These are phyloP conservation scores for Phaeosphaeriaceae sp. DNA, from an alignment of 2,329 filamentous ascomycete species.

Conservation along the genomic window DNA sequence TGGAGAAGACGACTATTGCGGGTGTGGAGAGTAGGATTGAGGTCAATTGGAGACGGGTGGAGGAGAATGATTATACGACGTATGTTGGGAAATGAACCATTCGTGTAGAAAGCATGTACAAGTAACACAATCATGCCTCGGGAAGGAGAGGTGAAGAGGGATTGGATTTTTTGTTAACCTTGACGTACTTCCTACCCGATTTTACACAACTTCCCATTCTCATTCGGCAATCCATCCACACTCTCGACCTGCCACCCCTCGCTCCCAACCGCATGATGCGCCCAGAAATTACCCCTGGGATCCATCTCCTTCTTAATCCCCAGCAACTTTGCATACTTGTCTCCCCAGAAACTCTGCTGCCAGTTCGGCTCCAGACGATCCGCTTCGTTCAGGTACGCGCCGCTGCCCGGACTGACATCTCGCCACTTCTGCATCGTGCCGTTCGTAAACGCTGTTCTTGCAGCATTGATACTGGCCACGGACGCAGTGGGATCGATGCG, in stretches of 20 bases:
- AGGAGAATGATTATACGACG: conserved; percentile 2
- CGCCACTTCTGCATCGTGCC: conserved; percentile 34
- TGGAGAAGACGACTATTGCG: conserved; percentile 1
- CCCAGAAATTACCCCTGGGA: conserved; percentile 24
- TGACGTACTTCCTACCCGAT: too few species aligned
- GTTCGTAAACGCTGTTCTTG: conserved; percentile 23
- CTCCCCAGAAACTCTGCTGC: conserved; percentile 20
- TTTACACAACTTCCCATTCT: conserved; percentile 34
- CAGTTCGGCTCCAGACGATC: conserved; percentile 20
- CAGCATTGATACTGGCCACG: conserved; percentile 14
- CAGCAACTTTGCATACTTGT: conserved; percentile 16
- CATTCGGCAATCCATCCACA: conserved; percentile 27
- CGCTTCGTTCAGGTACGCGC: conserved; percentile 33
- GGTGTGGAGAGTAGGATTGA: conserved; percentile 6
- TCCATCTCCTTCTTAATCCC: conserved; percentile 20
- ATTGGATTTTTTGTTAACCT: too few species aligned
- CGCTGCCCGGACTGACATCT: conserved; percentile 29
- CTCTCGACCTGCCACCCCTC: conserved; percentile 30
- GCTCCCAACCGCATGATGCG: conserved; percentile 30
- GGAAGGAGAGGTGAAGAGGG: too few species aligned
- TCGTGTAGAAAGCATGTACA: too few species aligned
- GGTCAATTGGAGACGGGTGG: conserved; percentile 11
- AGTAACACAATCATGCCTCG: too few species aligned
- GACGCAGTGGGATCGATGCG: conserved; percentile 8
- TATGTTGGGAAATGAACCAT: not conserved